Conservation (phyloP, 1,139 yeast genomes). For the Wickerhamomyces sp. region DNA sequence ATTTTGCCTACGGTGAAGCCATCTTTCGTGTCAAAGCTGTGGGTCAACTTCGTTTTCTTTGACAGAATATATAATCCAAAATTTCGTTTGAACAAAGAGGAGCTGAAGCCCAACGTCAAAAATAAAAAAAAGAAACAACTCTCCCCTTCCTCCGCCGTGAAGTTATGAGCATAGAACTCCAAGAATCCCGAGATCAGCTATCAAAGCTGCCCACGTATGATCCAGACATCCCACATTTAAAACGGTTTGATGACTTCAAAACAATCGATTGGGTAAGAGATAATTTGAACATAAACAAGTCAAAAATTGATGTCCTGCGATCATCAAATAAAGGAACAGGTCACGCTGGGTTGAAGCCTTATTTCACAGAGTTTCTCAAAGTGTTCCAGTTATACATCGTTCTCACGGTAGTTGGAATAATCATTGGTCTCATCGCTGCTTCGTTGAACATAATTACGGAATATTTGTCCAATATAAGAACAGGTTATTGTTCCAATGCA, state of each 20-base stretch:
- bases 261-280: slow-evolving; percentile 90
- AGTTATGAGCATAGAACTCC: no score
- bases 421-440: slow-evolving; percentile 81
- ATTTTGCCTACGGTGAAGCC: no score
- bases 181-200: no score
- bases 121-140: no score
- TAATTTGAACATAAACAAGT: slow-evolving; percentile 22
- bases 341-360: no score
- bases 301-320: slow-evolving; percentile 7
- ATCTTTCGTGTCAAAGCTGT: no score
- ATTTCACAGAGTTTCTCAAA: slow-evolving; percentile 35
- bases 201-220: slow-evolving; percentile 9
- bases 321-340: no score
- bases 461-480: slow-evolving; percentile 73
- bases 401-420: slow-evolving; percentile 65
- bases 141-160: no score
- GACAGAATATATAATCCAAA: no score
- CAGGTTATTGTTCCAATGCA: slow-evolving; percentile 69
- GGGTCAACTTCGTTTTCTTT: no score
- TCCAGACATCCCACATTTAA: slow-evolving; percentile 25
- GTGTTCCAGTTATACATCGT: slow-evolving; percentile 61
- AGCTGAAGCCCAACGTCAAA: no score
- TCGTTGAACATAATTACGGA: slow-evolving; percentile 76
- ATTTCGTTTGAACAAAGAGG: no score
- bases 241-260: slow-evolving; percentile 50